Evolutionary conservation across 2,329 filamentous ascomycete genomes (phyloP).

Genomic region (Penicillium sp.): DNA sequence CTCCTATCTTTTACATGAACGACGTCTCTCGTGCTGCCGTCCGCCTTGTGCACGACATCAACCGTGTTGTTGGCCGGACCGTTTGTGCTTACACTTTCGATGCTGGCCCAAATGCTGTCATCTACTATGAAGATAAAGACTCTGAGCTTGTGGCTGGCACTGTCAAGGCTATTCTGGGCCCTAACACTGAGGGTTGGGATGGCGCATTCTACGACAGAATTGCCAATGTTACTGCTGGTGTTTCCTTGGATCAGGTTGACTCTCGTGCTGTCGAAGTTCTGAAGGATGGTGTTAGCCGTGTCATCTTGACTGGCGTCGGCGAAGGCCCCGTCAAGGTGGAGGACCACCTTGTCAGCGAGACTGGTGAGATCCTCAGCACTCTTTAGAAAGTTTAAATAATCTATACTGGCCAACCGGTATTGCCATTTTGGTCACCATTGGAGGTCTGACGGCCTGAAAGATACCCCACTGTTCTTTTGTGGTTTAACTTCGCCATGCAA

Average conservation of each 20-base stretch:
- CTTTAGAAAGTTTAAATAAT: constrained; percentile 13
- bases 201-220: constrained; percentile 57
- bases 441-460: constrained; percentile 14
- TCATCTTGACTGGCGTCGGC: constrained; percentile 89
- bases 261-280: constrained; percentile 59
- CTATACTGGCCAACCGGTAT: constrained; percentile 4
- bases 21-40: constrained; percentile 87
- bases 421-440: constrained; percentile 9
- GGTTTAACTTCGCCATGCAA: constrained; percentile 13
- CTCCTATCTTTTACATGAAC: constrained; percentile 98
- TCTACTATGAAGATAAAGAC: constrained; percentile 88
- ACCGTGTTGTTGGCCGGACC: constrained; percentile 70
- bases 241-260: constrained; percentile 61
- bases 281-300: constrained; percentile 75
- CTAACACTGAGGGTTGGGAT: constrained; percentile 53
- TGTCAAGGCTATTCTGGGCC: constrained; percentile 73
- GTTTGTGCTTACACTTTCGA: constrained; percentile 97
- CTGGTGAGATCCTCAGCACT: constrained; percentile 50
- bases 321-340: constrained; percentile 81
- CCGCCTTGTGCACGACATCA: constrained; percentile 84
- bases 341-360: constrained; percentile 69
- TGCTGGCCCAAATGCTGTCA: constrained; percentile 91
- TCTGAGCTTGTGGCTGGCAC: constrained; percentile 70
- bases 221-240: constrained; percentile 48
- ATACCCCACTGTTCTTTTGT: constrained; percentile 22